Evolutionary conservation across 257 asterid species (phyloP), one percentile per base, ranked within the genome.

Genomic region (Gentiana dahurica): DNA sequence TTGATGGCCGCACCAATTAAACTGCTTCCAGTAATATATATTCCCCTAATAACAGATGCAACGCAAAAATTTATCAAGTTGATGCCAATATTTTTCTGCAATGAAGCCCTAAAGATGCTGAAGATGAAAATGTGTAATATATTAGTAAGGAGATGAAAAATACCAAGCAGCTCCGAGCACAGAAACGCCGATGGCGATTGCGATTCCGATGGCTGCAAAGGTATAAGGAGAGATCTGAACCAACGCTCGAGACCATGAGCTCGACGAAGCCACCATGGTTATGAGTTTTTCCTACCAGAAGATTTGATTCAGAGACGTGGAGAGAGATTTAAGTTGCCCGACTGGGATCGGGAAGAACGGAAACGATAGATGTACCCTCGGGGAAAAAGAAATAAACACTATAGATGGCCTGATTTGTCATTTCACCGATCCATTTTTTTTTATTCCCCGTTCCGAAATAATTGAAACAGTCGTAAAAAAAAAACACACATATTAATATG

Each of bases 81-180:
- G 24, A 24, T 38, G 8, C 3, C 3, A 38, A n/a, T 37, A 10
- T 36, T 49, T 15, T 4, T 34, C 53, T 37, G 54, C 12, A 32
- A 24, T 34, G 55, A 58, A 68, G 46, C 63, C 60, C 60, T 55
- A 55, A 9, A 6, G 43, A 24, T 41, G n/a, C 8, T 3, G 9
- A 48, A n/a, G 33, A 43, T 2, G 43, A 36, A 59, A 36, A 45
- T 47, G 2, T 12, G 1, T 8, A 11, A 3, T 8, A 6, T 4
- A 39, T 5, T 0, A 13, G 41, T 1, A 7, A 36, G 39, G 33
- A 34, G 44, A 13, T 15, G 12, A 11, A 6, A 57, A 33, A 24
- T 78, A 92, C 97, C 97, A 92, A 39, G 98, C 97, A 38, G 98
- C 98, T 43, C 98, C 98, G 70, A 91, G 96, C 49, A 91, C 98